Evolutionary conservation across 202 grass and related monocot species (phyloP).

Genomic region (Carex sylvatica): DNA sequence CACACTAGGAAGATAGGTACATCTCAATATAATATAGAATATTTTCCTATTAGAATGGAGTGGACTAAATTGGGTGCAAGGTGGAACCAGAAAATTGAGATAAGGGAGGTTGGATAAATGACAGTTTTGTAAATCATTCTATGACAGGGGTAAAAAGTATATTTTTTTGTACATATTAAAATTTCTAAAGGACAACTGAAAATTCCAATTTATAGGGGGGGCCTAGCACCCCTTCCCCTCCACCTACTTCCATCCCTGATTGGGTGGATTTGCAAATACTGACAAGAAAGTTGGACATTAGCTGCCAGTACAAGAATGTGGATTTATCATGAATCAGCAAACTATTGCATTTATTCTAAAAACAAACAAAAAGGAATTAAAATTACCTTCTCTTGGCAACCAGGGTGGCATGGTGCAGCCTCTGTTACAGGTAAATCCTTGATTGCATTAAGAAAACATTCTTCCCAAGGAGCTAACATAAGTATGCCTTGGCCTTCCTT

Average conservation of each 20-base stretch:
- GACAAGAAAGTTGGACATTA: neutral
- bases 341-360: neutral
- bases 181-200: too few relatives aligned
- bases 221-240: too few relatives aligned
- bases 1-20: neutral
- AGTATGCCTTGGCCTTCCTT: conserved; percentile 85
- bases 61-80: neutral
- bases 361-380: conserved; percentile 10
- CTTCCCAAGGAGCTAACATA: conserved; percentile 89
- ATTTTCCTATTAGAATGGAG: neutral
- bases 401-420: conserved; percentile 42
- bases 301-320: neutral
- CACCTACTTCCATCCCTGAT: neutral
- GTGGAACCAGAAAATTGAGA: too few relatives aligned
- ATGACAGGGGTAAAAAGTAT: too few relatives aligned
- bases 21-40: neutral
- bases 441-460: conserved; percentile 50
- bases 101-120: too few relatives aligned
- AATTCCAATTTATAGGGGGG: too few relatives aligned
- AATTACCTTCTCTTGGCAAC: conserved; percentile 48
- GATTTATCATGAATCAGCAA: neutral
- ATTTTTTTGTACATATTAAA: too few relatives aligned
- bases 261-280: neutral
- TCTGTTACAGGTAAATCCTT: conserved; percentile 82
- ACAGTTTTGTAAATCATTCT: too few relatives aligned